Evolutionary conservation across 2,329 filamentous ascomycete genomes (phyloP), one percentile per base, ranked within the genome.

Genomic region (Acephala macrosclerotiorum): DNA sequence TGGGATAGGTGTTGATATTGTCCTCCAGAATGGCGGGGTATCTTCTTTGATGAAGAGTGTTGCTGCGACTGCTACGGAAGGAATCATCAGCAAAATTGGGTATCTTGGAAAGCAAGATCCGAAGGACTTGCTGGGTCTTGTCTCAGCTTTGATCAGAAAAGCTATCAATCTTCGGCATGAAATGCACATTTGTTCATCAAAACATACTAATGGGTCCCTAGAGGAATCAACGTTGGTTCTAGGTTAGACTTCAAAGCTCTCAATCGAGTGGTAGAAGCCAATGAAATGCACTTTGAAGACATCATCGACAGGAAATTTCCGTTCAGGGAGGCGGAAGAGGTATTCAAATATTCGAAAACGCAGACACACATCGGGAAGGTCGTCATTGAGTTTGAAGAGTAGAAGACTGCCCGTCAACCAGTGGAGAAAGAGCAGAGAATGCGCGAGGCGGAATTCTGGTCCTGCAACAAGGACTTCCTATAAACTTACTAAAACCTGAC

Each of bases 11-110:
- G 84, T 81, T 5, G 83, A 87, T 75, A 75, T 84, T 60, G 80
- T 87, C 59, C 78, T 87, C 66, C 85, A 87, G 68, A 80, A 79
- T 51, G 85, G 83, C 38, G 85, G 85, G 1, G 78, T 81, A 4
- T 25, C 22, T 25, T 61, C 65, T 1, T 16, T 67, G 6, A n/a
- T 45, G 26, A 40, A 58, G 36, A 65, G 63, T 26, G 22, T 65
- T 11, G 55, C 42, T 58, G 40, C 38, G 20, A 51, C 42, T 38
- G 25, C 35, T 7, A 65, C 29, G 22, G 33, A 47, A 38, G 63
- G 58, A 4, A 49, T 65, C 22, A 42, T 65, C 25, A 49, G 45
- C 45, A n/a, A 49, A n/a, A 49, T 49, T 49, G 45, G 45, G 11
- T 49, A 49, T 22, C 45, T 49, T 49, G 45, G 45, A 49, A 18